Percentiles rank a stretch among this genome's conserved stretches.
These are phyloP conservation scores for Nakazawaea laoshanensis DNA, from an alignment of 805 yeast genomes.

Conservation along the genomic window DNA sequence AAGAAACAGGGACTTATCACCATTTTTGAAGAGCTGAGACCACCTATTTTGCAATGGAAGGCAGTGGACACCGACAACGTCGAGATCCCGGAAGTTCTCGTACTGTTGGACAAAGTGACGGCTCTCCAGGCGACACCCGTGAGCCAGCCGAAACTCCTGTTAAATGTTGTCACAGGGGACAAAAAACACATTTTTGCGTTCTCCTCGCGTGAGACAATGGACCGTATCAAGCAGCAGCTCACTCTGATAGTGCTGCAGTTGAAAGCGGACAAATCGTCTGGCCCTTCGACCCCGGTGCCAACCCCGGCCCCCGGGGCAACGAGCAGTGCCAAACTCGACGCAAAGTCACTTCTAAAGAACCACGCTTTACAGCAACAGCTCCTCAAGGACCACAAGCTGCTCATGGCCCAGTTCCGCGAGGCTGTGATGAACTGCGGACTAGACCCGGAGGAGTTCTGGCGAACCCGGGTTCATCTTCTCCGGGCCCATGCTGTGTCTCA, in stretches of 20 bases:
- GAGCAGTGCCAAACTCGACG: constrained; percentile 35
- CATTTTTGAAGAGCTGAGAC: constrained; percentile 46
- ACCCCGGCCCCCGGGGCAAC: too few relatives aligned
- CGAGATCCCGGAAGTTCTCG: constrained; percentile 28
- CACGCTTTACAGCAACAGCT: constrained; percentile 72
- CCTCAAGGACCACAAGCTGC: constrained; percentile 55
- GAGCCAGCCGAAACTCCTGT: constrained; percentile 54
- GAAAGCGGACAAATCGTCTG: background rate
- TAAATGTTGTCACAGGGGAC: constrained; percentile 43
- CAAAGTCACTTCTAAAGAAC: constrained; percentile 56
- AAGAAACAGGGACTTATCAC: constrained; percentile 50
- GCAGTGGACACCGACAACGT: constrained; percentile 39
- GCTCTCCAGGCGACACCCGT: constrained; percentile 66
- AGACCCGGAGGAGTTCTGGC: constrained; percentile 83
- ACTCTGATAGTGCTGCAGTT: constrained; percentile 59
- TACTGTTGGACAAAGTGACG: constrained; percentile 32
- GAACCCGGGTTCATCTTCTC: constrained; percentile 66
- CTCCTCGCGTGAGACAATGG: constrained; percentile 69
- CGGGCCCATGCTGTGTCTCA: constrained; percentile 81
- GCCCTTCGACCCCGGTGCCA: constrained; percentile 4
- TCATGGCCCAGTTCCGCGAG: constrained; percentile 75
- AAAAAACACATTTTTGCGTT: constrained; percentile 45
- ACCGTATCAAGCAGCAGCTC: constrained; percentile 55
- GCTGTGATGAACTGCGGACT: constrained; percentile 75
- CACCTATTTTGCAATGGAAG: constrained; percentile 49